Conservation (phyloP, 2,329 filamentous ascomycete species). For the Epichloe aotearoae region DNA sequence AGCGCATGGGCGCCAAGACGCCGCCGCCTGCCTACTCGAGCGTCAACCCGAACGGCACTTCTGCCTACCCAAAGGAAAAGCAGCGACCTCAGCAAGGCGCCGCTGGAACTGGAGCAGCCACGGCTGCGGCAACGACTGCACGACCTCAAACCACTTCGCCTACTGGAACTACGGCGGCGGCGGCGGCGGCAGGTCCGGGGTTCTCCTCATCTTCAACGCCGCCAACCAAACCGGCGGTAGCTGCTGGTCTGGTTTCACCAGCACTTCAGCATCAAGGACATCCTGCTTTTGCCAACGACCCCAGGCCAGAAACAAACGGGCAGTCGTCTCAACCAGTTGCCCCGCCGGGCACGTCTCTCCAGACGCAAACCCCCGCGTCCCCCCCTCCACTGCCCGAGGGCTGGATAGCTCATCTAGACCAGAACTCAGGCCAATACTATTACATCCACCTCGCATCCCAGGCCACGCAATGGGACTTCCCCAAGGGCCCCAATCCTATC, state of each 20-base stretch:
- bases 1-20: conserved; percentile 67
- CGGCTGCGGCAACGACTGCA: conserved; percentile 11
- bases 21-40: conserved; percentile 94
- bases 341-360: conserved; percentile 24
- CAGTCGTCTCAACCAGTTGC: conserved; percentile 31
- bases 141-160: conserved; percentile 3
- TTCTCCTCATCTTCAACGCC: not conserved
- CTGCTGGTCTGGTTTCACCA: conserved; percentile 28
- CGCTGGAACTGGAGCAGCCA: conserved; percentile 2
- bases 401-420: conserved; percentile 94
- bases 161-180: not conserved
- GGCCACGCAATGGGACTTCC: conserved; percentile 97
- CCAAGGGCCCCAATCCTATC: conserved; percentile 84
- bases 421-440: conserved; percentile 94
- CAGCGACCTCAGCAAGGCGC: conserved; percentile 32
- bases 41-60: conserved; percentile 39
- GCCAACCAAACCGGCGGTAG: conserved; percentile 6
- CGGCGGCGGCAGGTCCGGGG: not conserved
- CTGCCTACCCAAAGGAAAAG: conserved; percentile 71
- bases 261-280: conserved; percentile 52
- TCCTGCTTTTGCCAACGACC: conserved; percentile 84
- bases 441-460: conserved; percentile 95
- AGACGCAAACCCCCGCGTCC: conserved; percentile 52
- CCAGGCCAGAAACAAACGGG: conserved; percentile 39
- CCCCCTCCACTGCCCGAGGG: conserved; percentile 91